Evolutionary conservation across 768 basidiomycete species (phyloP).

Genomic region (Suillus fuscotomentosus): DNA sequence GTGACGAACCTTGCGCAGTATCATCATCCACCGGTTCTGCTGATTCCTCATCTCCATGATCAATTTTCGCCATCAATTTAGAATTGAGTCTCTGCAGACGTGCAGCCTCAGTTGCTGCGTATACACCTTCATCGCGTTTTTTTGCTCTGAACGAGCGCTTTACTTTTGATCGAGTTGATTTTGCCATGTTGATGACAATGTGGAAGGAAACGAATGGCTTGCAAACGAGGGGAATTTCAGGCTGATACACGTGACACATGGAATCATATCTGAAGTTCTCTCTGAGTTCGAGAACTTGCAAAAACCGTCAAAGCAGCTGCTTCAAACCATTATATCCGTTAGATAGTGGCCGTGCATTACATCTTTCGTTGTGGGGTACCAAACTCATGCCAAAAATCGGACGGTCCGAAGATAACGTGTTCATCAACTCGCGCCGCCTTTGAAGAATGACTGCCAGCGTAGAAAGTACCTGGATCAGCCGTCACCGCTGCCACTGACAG

Average conservation of each 20-base stretch:
- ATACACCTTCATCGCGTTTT: conserved; percentile 73
- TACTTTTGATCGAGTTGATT: conserved; percentile 78
- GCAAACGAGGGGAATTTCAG: not conserved
- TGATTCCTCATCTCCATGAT: conserved; percentile 30
- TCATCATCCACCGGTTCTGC: conserved; percentile 25
- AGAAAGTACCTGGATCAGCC: not conserved
- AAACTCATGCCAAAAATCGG: not conserved
- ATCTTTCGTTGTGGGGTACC: not conserved
- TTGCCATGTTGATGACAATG: conserved; percentile 55
- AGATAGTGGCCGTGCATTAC: not conserved
- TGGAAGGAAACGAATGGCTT: not conserved
- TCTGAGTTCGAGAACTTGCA: not conserved
- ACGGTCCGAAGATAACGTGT: not conserved
- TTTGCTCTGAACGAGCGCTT: conserved; percentile 77
- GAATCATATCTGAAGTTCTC: too few species aligned
- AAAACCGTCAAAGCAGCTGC: not conserved
- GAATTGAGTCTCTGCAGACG: conserved; percentile 69
- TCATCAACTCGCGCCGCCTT: not conserved
- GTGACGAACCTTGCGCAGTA: conserved; percentile 57
- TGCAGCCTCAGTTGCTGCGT: conserved; percentile 75
- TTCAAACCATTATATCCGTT: not conserved
- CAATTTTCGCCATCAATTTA: conserved; percentile 55
- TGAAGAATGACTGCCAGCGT: not conserved
- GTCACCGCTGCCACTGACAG: not conserved
- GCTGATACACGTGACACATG: not conserved